phyloP scores from a whole-genome alignment of 2,329 filamentous ascomycete species.

The Ophiostoma ulmi region DNA sequence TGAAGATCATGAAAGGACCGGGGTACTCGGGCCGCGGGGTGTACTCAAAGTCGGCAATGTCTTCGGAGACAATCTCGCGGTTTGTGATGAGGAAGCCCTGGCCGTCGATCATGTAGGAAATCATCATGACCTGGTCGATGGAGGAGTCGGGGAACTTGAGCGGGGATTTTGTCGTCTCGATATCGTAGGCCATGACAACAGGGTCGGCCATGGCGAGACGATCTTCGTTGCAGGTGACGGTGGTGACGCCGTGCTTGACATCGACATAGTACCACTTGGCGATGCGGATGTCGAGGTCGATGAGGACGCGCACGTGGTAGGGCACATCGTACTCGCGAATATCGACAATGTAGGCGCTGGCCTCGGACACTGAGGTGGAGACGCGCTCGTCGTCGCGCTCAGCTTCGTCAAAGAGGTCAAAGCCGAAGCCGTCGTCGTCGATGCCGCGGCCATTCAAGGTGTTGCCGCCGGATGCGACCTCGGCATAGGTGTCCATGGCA shows the following conservation, averaged over 20 bases:
- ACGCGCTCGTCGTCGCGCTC: constrained; percentile 62
- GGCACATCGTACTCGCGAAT: constrained; percentile 99
- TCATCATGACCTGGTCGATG: constrained; percentile 99
- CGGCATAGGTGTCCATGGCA: constrained; percentile 96
- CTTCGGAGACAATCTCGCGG: constrained; percentile 92
- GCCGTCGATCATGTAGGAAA: constrained; percentile 99
- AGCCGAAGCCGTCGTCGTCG: constrained; percentile 8
- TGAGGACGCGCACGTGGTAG: constrained; percentile 97
- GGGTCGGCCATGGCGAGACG: constrained; percentile 87
- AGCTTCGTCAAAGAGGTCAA: constrained; percentile 86
- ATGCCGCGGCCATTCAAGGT: constrained; percentile 61
- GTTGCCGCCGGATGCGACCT: constrained; percentile 68
- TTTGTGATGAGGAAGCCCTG: constrained; percentile 98
- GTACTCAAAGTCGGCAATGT: constrained; percentile 97
- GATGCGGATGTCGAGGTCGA: constrained; percentile 92
- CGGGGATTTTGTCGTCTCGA: constrained; percentile 92
- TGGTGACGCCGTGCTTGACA: constrained; percentile 82
- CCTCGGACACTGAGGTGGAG: constrained; percentile 59
- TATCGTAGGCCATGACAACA: constrained; percentile 98
- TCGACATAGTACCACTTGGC: constrained; percentile 97
- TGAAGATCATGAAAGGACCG: constrained; percentile 95
- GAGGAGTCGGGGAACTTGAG: constrained; percentile 94
- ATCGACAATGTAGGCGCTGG: constrained; percentile 96
- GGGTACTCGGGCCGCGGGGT: constrained; percentile 95
- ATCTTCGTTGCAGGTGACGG: constrained; percentile 79